Base-by-base conservation (phyloP, 805 yeast genomes). In the Candida pseudoglaebosa region DNA sequence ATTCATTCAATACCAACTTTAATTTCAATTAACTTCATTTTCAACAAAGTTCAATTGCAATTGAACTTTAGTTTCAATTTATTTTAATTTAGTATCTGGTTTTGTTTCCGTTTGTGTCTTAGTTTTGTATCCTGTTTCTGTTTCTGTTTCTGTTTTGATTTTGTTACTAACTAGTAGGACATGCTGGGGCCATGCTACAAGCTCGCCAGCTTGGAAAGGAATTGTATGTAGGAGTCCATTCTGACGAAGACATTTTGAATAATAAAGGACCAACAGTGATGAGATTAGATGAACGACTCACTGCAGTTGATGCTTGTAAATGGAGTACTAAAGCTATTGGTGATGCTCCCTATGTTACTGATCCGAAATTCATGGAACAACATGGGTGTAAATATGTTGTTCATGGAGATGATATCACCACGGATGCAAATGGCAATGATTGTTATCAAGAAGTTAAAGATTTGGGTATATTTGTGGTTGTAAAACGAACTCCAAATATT, bases 381-480 rank as follows among this genome's bases (percentile, higher is more conserved):
- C 77, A 77, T 54, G 77, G 75, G 5, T 93, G 99, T 65, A 63
- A 78, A 54, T 93, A 81, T 57, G 99, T 93, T n/a, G 96, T 93
- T 8, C 99, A 93, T 60, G 99, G 99, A 5, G 99, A 93, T 61
- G 99, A 93, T 56, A 88, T 93, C 48, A 93, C 97, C 18, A 85
- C 97, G 2, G 98, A 93, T 61, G 96, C 96, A 12, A 74, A 87
- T 54, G 99, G 99, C 2, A 81, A 86, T 40, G 99, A 93, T 62
- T 88, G 97, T 53, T 93, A 93, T 62, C 82, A 84, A 41, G 71
- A 59, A 18, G 86, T 90, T 48, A 90, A 91, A 57, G 87, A 86
- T 38, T 62, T 78, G 55, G 95, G 95, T n/a, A 65, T 91, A 48
- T 86, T 91, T 57, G 74, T 82, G 15, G 88, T 87, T n/a, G 98